Evolutionary conservation across 495 filamentous ascomycete species (phyloP).

Genomic region (Aspergillus avenaceus): DNA sequence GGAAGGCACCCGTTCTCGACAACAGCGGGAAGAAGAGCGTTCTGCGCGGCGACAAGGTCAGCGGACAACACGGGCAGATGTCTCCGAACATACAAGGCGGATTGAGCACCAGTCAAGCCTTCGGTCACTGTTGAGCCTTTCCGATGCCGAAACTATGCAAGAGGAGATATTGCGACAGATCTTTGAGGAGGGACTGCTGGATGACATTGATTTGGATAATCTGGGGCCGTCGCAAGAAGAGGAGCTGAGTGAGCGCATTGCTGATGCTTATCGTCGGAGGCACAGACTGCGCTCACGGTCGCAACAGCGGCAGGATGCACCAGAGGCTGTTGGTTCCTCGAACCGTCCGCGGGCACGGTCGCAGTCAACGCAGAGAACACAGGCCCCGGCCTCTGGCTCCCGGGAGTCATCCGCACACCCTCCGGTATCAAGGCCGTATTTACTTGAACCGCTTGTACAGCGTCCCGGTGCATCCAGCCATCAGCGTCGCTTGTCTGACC

Average conservation of each 20-base stretch:
- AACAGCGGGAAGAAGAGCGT: slow-evolving; percentile 44
- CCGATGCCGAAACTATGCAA: slow-evolving; percentile 76
- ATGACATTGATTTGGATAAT: slow-evolving; percentile 80
- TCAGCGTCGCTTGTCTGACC: slow-evolving; percentile 51
- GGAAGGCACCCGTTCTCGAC: slow-evolving; percentile 34
- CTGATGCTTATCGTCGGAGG: slow-evolving; percentile 74
- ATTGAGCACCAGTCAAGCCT: slow-evolving; percentile 85
- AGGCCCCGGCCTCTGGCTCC: slow-evolving; percentile 7
- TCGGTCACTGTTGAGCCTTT: slow-evolving; percentile 72
- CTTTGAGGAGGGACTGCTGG: slow-evolving; percentile 78
- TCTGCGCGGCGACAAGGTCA: slow-evolving; percentile 26
- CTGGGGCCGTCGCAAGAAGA: slow-evolving; percentile 74
- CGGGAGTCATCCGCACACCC: slow-evolving; percentile 36
- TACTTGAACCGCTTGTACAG: slow-evolving; percentile 43
- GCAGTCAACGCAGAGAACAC: slow-evolving; percentile 27
- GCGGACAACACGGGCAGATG: slow-evolving; percentile 12
- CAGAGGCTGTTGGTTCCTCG: slow-evolving; percentile 18
- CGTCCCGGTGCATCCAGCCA: slow-evolving; percentile 31
- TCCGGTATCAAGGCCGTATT: slow-evolving; percentile 52
- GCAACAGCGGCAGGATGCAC: slow-evolving; percentile 24
- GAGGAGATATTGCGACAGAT: slow-evolving; percentile 88
- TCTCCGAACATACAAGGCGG: slow-evolving; percentile 38
- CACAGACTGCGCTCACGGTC: slow-evolving; percentile 46
- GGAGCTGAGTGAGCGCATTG: slow-evolving; percentile 82
- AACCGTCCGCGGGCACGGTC: slow-evolving; percentile 30